A percentile compares a stretch with the other conserved stretches of the same genome.
Evolutionary conservation across 331 rosid species (phyloP).

Genomic region (Spiraea crenata): DNA sequence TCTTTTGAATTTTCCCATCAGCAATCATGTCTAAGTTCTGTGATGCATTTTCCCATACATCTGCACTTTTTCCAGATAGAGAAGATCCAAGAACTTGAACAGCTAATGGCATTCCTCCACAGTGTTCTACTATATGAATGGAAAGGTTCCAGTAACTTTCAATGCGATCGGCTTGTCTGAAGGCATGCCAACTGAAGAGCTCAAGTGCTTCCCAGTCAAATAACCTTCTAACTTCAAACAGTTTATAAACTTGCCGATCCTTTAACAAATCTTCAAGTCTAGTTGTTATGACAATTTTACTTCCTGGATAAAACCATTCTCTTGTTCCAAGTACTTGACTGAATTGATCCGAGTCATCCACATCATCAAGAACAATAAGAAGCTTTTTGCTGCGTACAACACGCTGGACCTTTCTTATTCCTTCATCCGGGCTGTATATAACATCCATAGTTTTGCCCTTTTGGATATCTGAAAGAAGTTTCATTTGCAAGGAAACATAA

Average conservation of each 20-base stretch:
- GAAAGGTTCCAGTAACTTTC: neutral
- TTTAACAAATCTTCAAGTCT: neutral
- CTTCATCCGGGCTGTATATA: neutral
- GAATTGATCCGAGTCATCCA: neutral
- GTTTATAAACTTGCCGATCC: neutral
- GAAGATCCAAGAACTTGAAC: constrained; percentile 12
- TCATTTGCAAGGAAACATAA: neutral
- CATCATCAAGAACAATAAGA: constrained; percentile 17
- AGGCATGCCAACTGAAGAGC: constrained; percentile 6
- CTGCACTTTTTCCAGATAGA: neutral
- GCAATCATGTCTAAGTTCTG: neutral
- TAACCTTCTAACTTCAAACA: neutral
- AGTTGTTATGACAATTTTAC: constrained; percentile 16
- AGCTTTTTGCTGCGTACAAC: neutral
- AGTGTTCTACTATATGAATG: neutral
- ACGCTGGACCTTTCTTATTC: neutral
- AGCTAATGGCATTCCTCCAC: constrained; percentile 16
- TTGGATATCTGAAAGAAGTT: constrained; percentile 4
- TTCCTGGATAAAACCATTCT: neutral
- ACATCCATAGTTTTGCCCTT: neutral
- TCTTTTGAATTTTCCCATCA: neutral
- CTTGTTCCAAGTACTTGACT: neutral
- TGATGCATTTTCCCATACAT: neutral
- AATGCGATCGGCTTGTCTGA: neutral
- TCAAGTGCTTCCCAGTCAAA: neutral